Percentiles rank a stretch among this genome's conserved stretches.
These are phyloP conservation scores for Maudiozyma turicensis DNA, from an alignment of 805 yeast genomes.

Conservation along the genomic window DNA sequence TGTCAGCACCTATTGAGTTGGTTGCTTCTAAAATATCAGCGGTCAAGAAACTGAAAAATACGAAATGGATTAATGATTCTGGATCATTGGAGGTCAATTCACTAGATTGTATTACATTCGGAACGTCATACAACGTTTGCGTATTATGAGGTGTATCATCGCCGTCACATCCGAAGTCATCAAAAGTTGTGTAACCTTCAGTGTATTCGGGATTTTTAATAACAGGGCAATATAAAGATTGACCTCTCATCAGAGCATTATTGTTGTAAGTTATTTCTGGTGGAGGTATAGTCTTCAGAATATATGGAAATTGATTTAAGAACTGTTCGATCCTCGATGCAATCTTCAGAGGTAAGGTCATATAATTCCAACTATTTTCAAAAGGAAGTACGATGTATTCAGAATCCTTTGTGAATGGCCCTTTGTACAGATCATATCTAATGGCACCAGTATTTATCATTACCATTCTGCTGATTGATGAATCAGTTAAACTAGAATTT, in stretches of 20 bases:
- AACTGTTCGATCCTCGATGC: conserved; percentile 46
- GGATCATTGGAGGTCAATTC: conserved; percentile 12
- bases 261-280: conserved; percentile 4
- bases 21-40: conserved; percentile 41
- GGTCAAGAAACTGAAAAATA: conserved; percentile 58
- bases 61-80: conserved; percentile 46
- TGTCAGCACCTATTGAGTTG: conserved; percentile 11
- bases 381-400: conserved; percentile 82
- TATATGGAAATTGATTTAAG: conserved; percentile 41
- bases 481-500: conserved; percentile 18
- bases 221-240: conserved; percentile 17
- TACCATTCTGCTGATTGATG: conserved; percentile 38
- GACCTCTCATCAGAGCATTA: not conserved
- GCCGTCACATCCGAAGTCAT: conserved; percentile 79
- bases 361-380: conserved; percentile 63
- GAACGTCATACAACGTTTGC: conserved; percentile 49
- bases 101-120: conserved; percentile 62
- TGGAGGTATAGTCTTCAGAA: conserved; percentile 11
- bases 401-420: conserved; percentile 71
- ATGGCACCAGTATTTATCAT: conserved; percentile 81
- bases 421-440: conserved; percentile 77
- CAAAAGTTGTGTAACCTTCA: conserved; percentile 73
- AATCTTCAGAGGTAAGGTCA: conserved; percentile 47
- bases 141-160: conserved; percentile 72
- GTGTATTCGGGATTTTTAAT: conserved; percentile 26